A percentile compares a stretch with the other conserved stretches of the same genome.
These are phyloP conservation scores for Erodium chrysanthum DNA, from an alignment of 441 rosid species.

Conservation along the genomic window DNA sequence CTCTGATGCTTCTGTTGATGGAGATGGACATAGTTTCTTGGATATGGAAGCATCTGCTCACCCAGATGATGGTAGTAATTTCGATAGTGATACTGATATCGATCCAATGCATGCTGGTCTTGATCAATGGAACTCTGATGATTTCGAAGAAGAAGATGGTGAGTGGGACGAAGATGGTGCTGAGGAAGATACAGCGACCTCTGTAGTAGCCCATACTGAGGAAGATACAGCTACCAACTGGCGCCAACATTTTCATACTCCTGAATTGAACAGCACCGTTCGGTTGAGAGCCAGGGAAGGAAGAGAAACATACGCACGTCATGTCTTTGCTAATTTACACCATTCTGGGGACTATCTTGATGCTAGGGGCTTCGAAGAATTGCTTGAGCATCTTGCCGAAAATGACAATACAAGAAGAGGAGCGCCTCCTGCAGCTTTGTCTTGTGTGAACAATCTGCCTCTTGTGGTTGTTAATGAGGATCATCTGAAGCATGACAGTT, in stretches of 20 bases:
- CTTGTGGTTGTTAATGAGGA: conserved; percentile 35
- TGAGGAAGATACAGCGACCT: no score
- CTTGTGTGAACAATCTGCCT: conserved; percentile 56
- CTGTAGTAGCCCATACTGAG: no score
- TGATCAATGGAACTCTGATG: conserved; percentile 64
- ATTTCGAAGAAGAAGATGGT: conserved; percentile 42
- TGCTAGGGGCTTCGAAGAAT: conserved; percentile 56
- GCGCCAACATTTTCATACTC: conserved; percentile 20
- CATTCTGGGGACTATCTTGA: conserved; percentile 46
- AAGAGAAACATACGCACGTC: conserved; percentile 29
- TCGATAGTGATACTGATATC: conserved; percentile 70
- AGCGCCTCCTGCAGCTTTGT: conserved; percentile 75
- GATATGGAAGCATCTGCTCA: conserved; percentile 42
- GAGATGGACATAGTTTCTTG: conserved; percentile 45
- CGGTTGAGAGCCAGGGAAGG: conserved; percentile 35
- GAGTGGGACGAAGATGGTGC: conserved; percentile 56
- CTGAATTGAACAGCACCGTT: conserved; percentile 30
- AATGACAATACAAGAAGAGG: conserved; percentile 71
- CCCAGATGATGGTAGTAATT: conserved; percentile 34
- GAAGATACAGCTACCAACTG: no score
- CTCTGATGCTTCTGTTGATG: background rate
- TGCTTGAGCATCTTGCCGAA: conserved; percentile 66
- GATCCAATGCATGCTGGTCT: conserved; percentile 91
- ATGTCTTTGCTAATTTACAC: conserved; percentile 28
- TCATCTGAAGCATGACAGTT: conserved; percentile 36